Conservation (phyloP, 768 basidiomycete genomes). For the Podaxis sp. region DNA sequence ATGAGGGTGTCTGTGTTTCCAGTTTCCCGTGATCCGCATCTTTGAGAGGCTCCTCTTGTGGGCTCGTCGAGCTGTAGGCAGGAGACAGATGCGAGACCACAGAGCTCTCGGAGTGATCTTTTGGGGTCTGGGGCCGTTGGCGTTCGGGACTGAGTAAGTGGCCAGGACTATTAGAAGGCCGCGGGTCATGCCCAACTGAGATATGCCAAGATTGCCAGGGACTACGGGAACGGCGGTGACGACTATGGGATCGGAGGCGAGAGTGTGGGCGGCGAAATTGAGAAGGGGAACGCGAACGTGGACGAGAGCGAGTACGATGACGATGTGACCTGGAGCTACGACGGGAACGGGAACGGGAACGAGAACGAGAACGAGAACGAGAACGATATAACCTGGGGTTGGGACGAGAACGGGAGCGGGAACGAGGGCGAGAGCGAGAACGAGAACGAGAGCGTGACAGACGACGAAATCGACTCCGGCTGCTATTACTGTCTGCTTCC, state of each 20-base stretch:
- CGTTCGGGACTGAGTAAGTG: neutral
- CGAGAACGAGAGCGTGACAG: neutral
- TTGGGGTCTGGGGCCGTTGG: neutral
- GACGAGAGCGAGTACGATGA: neutral
- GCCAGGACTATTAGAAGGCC: too few relatives aligned
- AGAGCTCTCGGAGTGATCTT: neutral
- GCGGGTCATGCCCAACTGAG: too few relatives aligned
- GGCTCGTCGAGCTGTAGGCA: neutral
- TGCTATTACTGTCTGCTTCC: too few relatives aligned
- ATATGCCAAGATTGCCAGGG: too few relatives aligned
- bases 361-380: neutral
- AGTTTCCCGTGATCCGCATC: too few relatives aligned
- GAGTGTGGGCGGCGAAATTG: neutral
- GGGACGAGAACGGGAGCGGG: too few relatives aligned
- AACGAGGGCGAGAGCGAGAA: neutral
- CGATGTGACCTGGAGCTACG: neutral
- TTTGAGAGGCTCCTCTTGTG: neutral
- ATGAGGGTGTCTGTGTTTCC: neutral
- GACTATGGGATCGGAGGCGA: neutral
- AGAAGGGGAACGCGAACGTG: neutral
- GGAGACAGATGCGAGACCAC: neutral
- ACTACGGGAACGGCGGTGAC: neutral
- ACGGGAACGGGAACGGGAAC: neutral
- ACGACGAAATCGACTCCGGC: too few relatives aligned
- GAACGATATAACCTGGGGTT: neutral